Evolutionary conservation across 1,284 basidiomycete genomes (phyloP), one percentile per base, ranked within the genome.

Genomic region (Naganishia cerealis): DNA sequence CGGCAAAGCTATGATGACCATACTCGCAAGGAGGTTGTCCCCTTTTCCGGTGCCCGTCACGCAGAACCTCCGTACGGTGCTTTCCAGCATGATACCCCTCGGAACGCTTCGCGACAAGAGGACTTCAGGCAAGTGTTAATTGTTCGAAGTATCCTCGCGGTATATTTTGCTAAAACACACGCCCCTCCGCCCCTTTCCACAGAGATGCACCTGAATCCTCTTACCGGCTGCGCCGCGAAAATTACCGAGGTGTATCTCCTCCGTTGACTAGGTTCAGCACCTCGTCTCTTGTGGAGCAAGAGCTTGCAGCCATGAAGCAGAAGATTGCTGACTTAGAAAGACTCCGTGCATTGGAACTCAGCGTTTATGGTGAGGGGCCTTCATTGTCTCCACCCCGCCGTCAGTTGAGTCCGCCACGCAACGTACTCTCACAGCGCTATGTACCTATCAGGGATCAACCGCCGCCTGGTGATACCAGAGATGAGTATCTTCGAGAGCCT

Each of bases 321-420:
- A 63, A 63, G 26, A 63, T 63, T 3, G 61, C 61, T 29, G 61
- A 63, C 50, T 42, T 63, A 50, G 61, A 63, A 42, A 63, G 61
- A 46, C 50, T 63, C 1, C 61, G 50, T 16, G 61, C 50, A 18
- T 39, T 63, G 38, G 61, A 63, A 53, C 50, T 63, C 21, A 63
- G 61, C 36, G 50, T 63, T 21, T 63, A 63, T 54, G 50, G 61
- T 18, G 33, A 36, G 15, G 61, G 15, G 7, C 10, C 36, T 42
- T 21, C 48, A 24, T 1, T 18, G 9, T n/a, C 9, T 40, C 24
- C 39, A 6, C 9, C 38, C 4, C 61, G 18, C 16, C 50, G 61
- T 7, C 39, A 42, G 39, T 39, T 21, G 29, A 63, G 61, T 54
- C 61, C 61, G 13, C 57, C 57, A 24, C 46, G 43, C 18, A 16